Evolutionary conservation across 176 grass and related monocot genomes (phyloP).

Genomic region (Rhipidocladum racemiflorum): DNA sequence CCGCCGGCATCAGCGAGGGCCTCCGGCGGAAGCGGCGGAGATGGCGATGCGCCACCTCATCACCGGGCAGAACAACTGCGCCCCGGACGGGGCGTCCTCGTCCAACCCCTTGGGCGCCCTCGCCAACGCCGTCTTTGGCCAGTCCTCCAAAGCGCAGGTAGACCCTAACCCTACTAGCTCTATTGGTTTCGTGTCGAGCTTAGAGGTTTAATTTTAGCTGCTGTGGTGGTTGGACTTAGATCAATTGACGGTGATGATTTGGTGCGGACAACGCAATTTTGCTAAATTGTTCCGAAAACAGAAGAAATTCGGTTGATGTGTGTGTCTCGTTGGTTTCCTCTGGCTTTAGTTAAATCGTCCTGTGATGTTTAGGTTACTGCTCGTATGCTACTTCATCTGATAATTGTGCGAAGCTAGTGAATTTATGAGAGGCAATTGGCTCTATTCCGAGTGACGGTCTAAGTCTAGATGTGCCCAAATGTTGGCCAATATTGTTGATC

Average conservation of each 20-base stretch:
- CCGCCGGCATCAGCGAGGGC: not conserved
- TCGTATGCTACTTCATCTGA: not conserved
- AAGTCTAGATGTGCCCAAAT: not conserved
- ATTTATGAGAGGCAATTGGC: not conserved
- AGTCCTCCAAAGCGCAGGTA: slow-evolving; percentile 73
- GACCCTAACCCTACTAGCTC: not conserved
- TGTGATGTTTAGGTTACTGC: not conserved
- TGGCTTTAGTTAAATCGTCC: not conserved
- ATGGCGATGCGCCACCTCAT: slow-evolving; percentile 93
- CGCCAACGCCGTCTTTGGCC: slow-evolving; percentile 78
- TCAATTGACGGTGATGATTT: not conserved
- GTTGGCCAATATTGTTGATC: not conserved
- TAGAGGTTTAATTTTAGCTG: not conserved
- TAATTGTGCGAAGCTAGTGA: not conserved
- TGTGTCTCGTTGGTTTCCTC: not conserved
- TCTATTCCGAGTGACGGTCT: not conserved
- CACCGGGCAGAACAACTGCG: slow-evolving; percentile 66
- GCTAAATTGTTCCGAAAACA: not conserved
- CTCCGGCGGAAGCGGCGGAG: slow-evolving; percentile 8
- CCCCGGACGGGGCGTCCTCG: slow-evolving; percentile 70
- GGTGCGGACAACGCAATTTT: not conserved
- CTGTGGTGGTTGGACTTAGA: not conserved
- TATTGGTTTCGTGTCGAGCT: not conserved
- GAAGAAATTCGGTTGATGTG: not conserved
- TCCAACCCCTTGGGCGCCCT: slow-evolving; percentile 75